Evolutionary conservation across 495 filamentous ascomycete species (phyloP).

Genomic region (Hypoxylon lenormandii): DNA sequence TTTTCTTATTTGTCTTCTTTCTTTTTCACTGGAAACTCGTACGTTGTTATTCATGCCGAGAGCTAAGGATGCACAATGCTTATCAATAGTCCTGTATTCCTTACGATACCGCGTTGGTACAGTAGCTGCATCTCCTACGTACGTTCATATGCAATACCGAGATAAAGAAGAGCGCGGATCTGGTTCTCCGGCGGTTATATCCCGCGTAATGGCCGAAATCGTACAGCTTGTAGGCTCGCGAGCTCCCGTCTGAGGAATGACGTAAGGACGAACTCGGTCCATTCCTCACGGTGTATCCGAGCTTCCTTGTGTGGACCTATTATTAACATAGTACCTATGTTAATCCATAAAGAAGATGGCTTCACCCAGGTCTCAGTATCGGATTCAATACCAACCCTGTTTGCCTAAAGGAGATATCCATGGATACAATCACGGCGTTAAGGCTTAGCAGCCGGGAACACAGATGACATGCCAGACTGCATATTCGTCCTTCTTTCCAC

Average conservation of each 20-base stretch:
- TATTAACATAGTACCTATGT: background rate
- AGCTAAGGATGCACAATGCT: background rate
- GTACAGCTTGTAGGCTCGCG: background rate
- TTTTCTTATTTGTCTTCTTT: too few species aligned
- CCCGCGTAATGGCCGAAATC: conserved; percentile 1
- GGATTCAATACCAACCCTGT: background rate
- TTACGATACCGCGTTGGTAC: background rate
- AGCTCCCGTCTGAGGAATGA: background rate
- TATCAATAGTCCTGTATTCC: background rate
- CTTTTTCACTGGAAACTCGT: too few species aligned
- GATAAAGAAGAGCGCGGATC: background rate
- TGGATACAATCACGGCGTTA: conserved; percentile 17
- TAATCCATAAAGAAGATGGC: background rate
- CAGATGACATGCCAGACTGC: background rate
- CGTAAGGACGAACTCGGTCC: background rate
- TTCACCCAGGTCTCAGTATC: conserved; percentile 1
- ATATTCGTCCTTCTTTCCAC: background rate
- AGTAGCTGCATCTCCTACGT: background rate
- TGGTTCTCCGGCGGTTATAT: conserved; percentile 1
- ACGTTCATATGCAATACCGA: conserved; percentile 1
- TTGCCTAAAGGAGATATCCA: background rate
- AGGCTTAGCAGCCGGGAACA: background rate
- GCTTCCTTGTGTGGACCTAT: conserved; percentile 6
- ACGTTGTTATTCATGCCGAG: background rate
- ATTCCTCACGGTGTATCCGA: conserved; percentile 10